Evolutionary conservation across 179 eudicot genomes (phyloP), one percentile per base, ranked within the genome.

Genomic region (Drosera spatulata): DNA sequence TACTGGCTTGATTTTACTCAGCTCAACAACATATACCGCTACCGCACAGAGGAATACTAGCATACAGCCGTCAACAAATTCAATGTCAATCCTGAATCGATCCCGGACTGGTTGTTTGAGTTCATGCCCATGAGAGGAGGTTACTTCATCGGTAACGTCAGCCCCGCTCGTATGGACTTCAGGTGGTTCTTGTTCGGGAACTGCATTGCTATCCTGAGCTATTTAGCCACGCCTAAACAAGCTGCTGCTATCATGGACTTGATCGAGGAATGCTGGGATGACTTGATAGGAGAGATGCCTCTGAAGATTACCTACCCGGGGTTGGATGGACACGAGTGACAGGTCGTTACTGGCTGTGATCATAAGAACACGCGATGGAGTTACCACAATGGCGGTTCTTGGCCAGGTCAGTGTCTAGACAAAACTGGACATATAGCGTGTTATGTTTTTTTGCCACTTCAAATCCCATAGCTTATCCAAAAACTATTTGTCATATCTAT

Each of bases 121-220:
- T 79, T 79, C 75, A 56, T 67, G 63, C 75, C 83, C 41, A 14
- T 72, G 73, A 57, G 71, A 57, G 80, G 80, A 57, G 77, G 79
- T 11, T 76, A 80, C 62, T 70, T 76, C 44, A 70, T 79, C 38
- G 84, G 84, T 38, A 79, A 79, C 65, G 79, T 79, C 11, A 79
- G 84, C 70, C 84, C 84, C 39, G 78, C 84, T 53, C 80, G 80
- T 53, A 79, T 79, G 84, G 84, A 79, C 65, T 79, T 79, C 72
- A 64, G 84, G 58, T 79, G 84, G 84, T 76, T 79, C 49, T 54
- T 55, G 10, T 49, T 65, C 13, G 68, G 68, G 13, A 65, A 65
- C 62, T 65, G 61, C 41, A 68, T 79, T 40, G 80, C 84, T 14
- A 76, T 76, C 50, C 54, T 79, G 63, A 73, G 79, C 65, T 68